Evolutionary conservation across 2,329 filamentous ascomycete species (phyloP).

Genomic region (Ceratocystis destructans): DNA sequence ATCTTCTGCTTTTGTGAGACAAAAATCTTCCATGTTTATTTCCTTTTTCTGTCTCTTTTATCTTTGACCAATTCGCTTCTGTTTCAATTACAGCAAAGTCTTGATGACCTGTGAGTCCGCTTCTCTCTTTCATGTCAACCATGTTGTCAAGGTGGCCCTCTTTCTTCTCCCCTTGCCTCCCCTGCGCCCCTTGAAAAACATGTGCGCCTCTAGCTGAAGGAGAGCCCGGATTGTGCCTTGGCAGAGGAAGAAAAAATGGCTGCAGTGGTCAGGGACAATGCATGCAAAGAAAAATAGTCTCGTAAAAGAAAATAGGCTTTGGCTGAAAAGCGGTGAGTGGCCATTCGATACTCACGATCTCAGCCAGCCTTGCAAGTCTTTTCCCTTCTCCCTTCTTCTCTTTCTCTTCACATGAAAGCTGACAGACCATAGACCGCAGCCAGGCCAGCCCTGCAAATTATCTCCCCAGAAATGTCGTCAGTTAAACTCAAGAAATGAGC

Average conservation of each 20-base stretch:
- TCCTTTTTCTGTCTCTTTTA: not conserved
- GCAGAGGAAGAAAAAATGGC: not conserved
- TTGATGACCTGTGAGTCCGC: not conserved
- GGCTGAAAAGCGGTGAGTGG: not conserved
- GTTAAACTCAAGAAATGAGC: not conserved
- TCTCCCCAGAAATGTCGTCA: not conserved
- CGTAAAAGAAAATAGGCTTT: not conserved
- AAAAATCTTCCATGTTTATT: not conserved
- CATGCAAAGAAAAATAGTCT: not conserved
- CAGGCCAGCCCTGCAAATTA: not conserved
- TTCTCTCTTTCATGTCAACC: not conserved
- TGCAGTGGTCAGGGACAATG: conserved; percentile 8
- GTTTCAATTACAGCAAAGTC: not conserved
- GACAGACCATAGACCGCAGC: not conserved
- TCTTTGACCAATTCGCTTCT: not conserved
- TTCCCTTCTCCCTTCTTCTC: not conserved
- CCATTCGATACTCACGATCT: not conserved
- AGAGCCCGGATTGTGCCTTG: not conserved
- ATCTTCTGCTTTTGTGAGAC: not conserved
- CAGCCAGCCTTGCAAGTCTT: not conserved
- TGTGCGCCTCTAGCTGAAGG: not conserved
- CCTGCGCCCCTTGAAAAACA: not conserved
- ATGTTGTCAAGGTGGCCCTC: not conserved
- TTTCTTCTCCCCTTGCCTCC: not conserved
- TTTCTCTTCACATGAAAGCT: not conserved